Evolutionary conservation across 2,329 filamentous ascomycete species (phyloP), one percentile per base, ranked within the genome.

Genomic region (Xylariaceae sp.): DNA sequence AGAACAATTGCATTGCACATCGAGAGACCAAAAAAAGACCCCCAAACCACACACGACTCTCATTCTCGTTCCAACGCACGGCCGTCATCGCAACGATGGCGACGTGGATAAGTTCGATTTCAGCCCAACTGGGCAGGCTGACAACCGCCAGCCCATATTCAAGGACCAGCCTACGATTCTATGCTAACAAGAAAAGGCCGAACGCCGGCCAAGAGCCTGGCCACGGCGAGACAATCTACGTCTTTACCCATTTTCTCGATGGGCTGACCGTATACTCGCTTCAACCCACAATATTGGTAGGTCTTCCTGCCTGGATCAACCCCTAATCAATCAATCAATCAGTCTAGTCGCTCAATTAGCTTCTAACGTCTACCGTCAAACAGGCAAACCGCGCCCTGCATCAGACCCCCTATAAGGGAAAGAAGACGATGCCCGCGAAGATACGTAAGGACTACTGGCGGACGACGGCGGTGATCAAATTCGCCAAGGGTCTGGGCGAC

Each of bases 401-500:
- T 32, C 67, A 69, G 46, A 59, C 68, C 56, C 79, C 81, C 45
- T 87, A 80, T 73, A 83, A 83, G 59, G 84, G 84, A 70, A 87
- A 87, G 68, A 86, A 88, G 70, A 77, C 80, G 44, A 79, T 81
- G 60, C 83, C 83, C 2, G 68, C 78, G 50, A 81, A 80, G 63
- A 72, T 87, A 37, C 82, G 85, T 54, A 85, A 83, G 69, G 85
- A 88, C 72, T 81, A 83, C 70, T 87, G 85, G 84, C 72, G 73
- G 32, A 80, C 81, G 6, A 71, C 87, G 63, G 83, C 82, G 47
- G 70, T 78, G 58, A 80, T 87, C 56, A 72, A 78, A 64, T 83
- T 88, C 66, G 76, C 77, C 41, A 56, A 70, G 42, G 79, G 78
- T 41, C 70, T 74, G 37, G 79, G 78, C 54, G 66, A 71, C 22